Evolutionary conservation across 2,329 filamentous ascomycete genomes (phyloP).

Genomic region (Colletotrichum camelliae): DNA sequence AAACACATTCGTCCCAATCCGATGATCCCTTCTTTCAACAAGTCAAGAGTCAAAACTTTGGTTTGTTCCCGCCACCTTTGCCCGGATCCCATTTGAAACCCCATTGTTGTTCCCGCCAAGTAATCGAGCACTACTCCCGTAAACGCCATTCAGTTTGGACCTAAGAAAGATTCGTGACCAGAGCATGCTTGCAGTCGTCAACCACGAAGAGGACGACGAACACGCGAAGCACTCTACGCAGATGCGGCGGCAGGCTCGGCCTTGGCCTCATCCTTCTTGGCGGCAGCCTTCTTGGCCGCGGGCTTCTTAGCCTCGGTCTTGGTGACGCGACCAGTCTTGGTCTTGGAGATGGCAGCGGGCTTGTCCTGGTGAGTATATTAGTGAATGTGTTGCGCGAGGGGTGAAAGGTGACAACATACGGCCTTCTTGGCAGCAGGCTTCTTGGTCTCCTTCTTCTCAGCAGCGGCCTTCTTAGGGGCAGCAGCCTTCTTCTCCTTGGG

Average conservation of each 20-base stretch:
- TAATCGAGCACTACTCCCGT: constrained; percentile 11
- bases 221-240: neutral
- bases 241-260: constrained; percentile 16
- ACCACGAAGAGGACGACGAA: neutral
- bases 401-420: constrained; percentile 28
- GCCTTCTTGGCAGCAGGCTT: constrained; percentile 36
- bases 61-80: constrained; percentile 6
- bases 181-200: neutral
- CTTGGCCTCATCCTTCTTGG: constrained; percentile 38
- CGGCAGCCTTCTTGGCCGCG: constrained; percentile 47
- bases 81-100: constrained; percentile 2
- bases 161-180: constrained; percentile 18
- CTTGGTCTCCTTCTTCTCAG: constrained; percentile 37
- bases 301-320: constrained; percentile 66
- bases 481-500: constrained; percentile 54
- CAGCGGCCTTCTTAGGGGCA: constrained; percentile 44
- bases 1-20: neutral
- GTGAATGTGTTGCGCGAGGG: constrained; percentile 32
- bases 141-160: constrained; percentile 18
- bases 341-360: constrained; percentile 75
- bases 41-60: neutral
- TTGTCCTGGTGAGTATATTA: constrained; percentile 62
- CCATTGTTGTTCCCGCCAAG: constrained; percentile 6
- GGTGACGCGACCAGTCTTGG: constrained; percentile 84
- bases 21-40: neutral